phyloP scores from a whole-genome alignment of 768 basidiomycete genomes.

The Tricholomella constricta region DNA sequence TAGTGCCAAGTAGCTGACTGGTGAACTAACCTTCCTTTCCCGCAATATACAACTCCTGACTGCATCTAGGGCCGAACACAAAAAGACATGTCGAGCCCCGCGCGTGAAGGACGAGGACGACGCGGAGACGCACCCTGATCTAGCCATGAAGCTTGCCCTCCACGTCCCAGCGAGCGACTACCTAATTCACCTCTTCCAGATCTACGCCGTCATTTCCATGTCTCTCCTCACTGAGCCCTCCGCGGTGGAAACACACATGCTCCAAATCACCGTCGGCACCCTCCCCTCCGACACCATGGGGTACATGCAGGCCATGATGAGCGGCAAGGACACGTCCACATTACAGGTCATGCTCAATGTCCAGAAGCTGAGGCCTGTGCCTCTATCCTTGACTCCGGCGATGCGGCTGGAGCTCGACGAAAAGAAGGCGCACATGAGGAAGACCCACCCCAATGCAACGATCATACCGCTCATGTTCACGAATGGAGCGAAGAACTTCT shows the following conservation, averaged over 20 bases:
- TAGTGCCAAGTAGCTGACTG: slow-evolving; percentile 14
- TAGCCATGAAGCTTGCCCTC: slow-evolving; percentile 11
- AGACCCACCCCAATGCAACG: background rate
- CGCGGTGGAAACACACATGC: slow-evolving; percentile 5
- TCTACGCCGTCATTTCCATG: slow-evolving; percentile 10
- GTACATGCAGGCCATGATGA: slow-evolving; percentile 9
- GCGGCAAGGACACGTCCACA: background rate
- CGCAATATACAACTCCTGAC: background rate
- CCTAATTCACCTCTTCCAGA: slow-evolving; percentile 12
- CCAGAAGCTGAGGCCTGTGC: background rate
- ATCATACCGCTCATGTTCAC: slow-evolving; percentile 6
- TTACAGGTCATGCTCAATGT: slow-evolving; percentile 9
- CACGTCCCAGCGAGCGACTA: slow-evolving; percentile 9
- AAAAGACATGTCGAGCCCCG: slow-evolving; percentile 9
- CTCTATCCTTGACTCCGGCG: slow-evolving; percentile 3
- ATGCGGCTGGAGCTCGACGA: slow-evolving; percentile 9
- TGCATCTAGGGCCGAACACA: slow-evolving; percentile 9
- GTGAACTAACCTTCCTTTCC: background rate
- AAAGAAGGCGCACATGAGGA: background rate
- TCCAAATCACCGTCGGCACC: slow-evolving; percentile 5
- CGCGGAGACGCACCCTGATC: slow-evolving; percentile 1
- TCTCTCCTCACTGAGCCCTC: slow-evolving; percentile 4
- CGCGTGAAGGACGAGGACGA: background rate
- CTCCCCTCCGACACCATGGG: slow-evolving; percentile 4
- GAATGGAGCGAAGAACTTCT: slow-evolving; percentile 9